Evolutionary conservation across 768 basidiomycete genomes (phyloP).

Genomic region (Boletus sensibilis): DNA sequence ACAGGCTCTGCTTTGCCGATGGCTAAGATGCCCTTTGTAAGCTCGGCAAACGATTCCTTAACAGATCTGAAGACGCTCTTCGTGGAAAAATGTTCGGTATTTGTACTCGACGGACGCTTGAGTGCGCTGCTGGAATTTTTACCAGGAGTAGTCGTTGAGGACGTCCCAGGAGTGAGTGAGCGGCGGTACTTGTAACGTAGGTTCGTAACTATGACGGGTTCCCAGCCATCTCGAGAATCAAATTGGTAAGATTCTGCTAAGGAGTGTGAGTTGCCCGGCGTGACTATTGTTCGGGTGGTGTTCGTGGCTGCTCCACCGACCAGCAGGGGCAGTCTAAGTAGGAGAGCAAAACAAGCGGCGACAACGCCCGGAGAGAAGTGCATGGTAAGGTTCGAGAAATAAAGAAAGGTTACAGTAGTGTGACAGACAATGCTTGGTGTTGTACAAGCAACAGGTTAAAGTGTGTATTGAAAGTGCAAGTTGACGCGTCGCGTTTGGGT

Average conservation of each 20-base stretch:
- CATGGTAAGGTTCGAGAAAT: constrained; percentile 8
- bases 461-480: neutral
- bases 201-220: constrained; percentile 58
- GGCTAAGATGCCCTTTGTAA: constrained; percentile 44
- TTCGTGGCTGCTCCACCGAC: constrained; percentile 32
- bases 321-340: constrained; percentile 22
- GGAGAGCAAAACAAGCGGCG: constrained; percentile 9
- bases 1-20: constrained; percentile 51
- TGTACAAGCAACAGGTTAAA: neutral
- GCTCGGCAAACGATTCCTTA: constrained; percentile 13
- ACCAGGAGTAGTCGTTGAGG: neutral
- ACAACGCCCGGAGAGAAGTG: neutral
- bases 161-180: constrained; percentile 4
- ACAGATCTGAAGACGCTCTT: constrained; percentile 20
- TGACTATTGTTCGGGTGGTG: constrained; percentile 14
- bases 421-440: neutral
- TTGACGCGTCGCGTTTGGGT: constrained; percentile 18
- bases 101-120: constrained; percentile 13
- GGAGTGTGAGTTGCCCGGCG: constrained; percentile 60
- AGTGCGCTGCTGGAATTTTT: constrained; percentile 15
- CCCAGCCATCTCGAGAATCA: constrained; percentile 71
- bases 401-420: neutral
- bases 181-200: constrained; percentile 58
- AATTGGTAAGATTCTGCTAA: constrained; percentile 61
- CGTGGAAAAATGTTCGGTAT: constrained; percentile 7